phyloP scores from a whole-genome alignment of 768 basidiomycete genomes.

The Strobilomyces confusus region DNA sequence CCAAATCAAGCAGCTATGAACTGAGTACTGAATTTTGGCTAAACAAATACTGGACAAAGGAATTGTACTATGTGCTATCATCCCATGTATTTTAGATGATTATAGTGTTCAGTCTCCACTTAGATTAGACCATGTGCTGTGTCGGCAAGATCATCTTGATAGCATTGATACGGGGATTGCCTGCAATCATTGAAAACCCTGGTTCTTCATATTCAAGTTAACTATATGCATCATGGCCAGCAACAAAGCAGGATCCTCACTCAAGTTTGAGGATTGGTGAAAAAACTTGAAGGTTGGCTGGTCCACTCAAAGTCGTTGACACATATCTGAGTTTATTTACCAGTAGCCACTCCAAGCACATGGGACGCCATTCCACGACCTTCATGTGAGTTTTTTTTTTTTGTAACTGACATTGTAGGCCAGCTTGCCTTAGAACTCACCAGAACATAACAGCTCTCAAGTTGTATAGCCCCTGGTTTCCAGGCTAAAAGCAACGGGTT shows the following conservation, averaged over 20 bases:
- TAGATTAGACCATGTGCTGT: not conserved
- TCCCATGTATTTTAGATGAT: not conserved
- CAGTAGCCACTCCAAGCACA: not conserved
- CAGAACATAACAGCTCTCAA: not conserved
- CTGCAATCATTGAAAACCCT: too few species aligned
- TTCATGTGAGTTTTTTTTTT: not conserved
- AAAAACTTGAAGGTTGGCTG: too few species aligned
- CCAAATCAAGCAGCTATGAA: not conserved
- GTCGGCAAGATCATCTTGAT: too few species aligned
- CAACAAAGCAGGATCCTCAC: too few species aligned
- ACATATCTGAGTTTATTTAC: not conserved
- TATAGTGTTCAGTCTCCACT: not conserved
- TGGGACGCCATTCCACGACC: not conserved
- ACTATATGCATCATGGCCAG: too few species aligned
- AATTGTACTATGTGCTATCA: not conserved
- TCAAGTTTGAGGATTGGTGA: too few species aligned
- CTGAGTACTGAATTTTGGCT: not conserved
- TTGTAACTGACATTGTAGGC: too few species aligned
- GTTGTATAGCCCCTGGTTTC: not conserved
- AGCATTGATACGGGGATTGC: too few species aligned
- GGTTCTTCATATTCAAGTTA: too few species aligned
- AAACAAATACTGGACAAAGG: not conserved
- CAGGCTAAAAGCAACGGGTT: not conserved
- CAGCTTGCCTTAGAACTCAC: not conserved
- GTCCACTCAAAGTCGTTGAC: not conserved